Evolutionary conservation across 108 stramenopile species (phyloP).

Genomic region (Hondaea fermentalgiana): DNA sequence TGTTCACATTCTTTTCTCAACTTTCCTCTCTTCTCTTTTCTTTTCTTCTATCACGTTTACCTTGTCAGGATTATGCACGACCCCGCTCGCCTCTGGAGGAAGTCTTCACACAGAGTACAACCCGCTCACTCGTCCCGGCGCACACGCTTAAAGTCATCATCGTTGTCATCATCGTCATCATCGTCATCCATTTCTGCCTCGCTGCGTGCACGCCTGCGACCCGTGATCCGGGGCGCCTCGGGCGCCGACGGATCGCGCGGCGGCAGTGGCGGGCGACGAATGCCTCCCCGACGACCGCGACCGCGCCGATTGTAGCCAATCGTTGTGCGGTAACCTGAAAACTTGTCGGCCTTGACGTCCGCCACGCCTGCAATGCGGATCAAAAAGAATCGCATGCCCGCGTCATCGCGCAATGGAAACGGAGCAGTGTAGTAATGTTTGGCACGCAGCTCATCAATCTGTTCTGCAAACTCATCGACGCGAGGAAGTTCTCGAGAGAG

Average conservation of each 20-base stretch:
- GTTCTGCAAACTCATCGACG: not conserved
- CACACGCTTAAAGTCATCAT: not conserved
- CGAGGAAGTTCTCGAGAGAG: not conserved
- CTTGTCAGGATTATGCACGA: no score
- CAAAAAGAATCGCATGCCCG: not conserved
- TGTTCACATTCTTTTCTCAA: no score
- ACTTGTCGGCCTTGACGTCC: not conserved
- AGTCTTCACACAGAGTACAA: no score
- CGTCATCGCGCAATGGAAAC: not conserved
- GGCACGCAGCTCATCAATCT: not conserved
- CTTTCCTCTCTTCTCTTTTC: no score
- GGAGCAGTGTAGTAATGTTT: not conserved
- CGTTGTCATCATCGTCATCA: not conserved
- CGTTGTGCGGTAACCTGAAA: not conserved
- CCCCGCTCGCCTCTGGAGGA: no score
- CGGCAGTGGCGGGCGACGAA: not conserved
- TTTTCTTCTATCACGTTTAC: no score
- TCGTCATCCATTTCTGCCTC: not conserved
- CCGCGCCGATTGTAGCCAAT: not conserved
- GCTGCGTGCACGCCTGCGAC: not conserved
- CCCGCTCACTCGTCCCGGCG: not conserved
- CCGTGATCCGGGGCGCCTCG: not conserved
- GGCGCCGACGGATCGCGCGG: not conserved
- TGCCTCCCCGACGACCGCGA: not conserved
- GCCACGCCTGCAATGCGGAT: not conserved